Conservation (phyloP, 371 early-diverging fungal species). For the Scutellospora calospora region DNA sequence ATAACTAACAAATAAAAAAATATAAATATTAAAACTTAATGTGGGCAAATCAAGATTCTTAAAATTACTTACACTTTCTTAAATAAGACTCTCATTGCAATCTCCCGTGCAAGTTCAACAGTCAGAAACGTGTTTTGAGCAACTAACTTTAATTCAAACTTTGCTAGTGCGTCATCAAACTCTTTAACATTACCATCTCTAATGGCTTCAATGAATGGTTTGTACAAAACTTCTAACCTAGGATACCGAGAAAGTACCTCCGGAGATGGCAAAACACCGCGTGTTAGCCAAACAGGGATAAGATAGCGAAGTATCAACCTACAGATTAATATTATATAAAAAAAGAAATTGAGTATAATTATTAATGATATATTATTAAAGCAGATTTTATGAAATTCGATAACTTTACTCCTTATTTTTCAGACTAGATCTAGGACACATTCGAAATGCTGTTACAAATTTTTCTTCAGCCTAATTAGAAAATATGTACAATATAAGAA, state of each 20-base stretch:
- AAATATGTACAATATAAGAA: background rate
- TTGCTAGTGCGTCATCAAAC: constrained; percentile 70
- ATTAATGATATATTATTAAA: background rate
- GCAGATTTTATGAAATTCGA: background rate
- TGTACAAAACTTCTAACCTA: constrained; percentile 62
- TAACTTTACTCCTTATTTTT: constrained; percentile 65
- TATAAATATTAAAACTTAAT: background rate
- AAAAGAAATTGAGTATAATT: background rate
- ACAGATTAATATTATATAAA: constrained; percentile 2
- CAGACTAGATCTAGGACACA: constrained; percentile 60
- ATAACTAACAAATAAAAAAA: constrained; percentile 11
- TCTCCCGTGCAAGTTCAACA: constrained; percentile 74
- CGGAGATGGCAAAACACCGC: constrained; percentile 70
- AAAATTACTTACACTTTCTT: constrained; percentile 70
- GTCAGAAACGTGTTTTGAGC: constrained; percentile 78
- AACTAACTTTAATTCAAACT: constrained; percentile 65
- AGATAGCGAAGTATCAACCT: constrained; percentile 79
- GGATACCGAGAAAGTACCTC: constrained; percentile 67
- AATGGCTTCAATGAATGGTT: constrained; percentile 68
- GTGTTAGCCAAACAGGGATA: constrained; percentile 75
- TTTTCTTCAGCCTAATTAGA: constrained; percentile 70
- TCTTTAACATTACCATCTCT: constrained; percentile 71
- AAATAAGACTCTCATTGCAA: constrained; percentile 80
- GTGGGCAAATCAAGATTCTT: background rate
- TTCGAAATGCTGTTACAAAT: constrained; percentile 72